Percentiles rank a stretch among this genome's conserved stretches.
Evolutionary conservation across 2,329 filamentous ascomycete genomes (phyloP).

Genomic region (Lasiodiplodia sp.): DNA sequence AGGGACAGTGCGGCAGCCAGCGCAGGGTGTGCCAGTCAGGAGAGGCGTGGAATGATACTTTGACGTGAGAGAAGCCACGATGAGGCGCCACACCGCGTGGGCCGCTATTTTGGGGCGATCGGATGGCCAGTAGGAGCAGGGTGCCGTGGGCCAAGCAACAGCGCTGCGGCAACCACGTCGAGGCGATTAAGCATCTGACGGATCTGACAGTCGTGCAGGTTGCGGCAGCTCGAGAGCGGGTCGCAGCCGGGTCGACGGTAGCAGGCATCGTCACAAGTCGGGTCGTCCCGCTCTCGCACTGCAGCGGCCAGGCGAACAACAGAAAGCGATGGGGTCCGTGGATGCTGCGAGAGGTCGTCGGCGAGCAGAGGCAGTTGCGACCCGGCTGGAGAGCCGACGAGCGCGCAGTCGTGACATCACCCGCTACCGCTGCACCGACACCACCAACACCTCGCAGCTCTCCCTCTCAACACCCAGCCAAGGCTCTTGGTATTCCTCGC

Average conservation of each 20-base stretch:
- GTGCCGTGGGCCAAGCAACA: background rate
- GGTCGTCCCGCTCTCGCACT: conserved; percentile 18
- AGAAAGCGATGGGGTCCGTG: background rate
- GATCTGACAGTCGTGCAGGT: conserved; percentile 11
- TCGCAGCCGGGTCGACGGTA: background rate
- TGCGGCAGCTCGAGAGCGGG: background rate
- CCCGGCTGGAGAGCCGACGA: conserved; percentile 24
- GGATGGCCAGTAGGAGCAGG: background rate
- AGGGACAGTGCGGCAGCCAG: background rate
- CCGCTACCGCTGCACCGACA: background rate
- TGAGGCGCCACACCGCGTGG: background rate
- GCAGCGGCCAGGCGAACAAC: background rate
- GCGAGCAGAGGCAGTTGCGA: background rate
- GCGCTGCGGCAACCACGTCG: conserved; percentile 7
- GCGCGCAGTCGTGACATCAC: conserved; percentile 2
- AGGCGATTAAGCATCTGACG: conserved; percentile 18
- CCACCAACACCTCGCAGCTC: background rate
- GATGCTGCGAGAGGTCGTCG: background rate
- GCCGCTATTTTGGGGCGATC: conserved; percentile 14
- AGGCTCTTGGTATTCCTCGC: background rate
- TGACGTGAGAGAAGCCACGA: conserved; percentile 19
- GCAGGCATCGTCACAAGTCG: conserved; percentile 4
- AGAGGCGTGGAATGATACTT: background rate
- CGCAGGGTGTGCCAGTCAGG: background rate
- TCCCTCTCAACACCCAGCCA: background rate